phyloP scores from a whole-genome alignment of 2,329 filamentous ascomycete species.

The Scolecobasidium constrictum region DNA sequence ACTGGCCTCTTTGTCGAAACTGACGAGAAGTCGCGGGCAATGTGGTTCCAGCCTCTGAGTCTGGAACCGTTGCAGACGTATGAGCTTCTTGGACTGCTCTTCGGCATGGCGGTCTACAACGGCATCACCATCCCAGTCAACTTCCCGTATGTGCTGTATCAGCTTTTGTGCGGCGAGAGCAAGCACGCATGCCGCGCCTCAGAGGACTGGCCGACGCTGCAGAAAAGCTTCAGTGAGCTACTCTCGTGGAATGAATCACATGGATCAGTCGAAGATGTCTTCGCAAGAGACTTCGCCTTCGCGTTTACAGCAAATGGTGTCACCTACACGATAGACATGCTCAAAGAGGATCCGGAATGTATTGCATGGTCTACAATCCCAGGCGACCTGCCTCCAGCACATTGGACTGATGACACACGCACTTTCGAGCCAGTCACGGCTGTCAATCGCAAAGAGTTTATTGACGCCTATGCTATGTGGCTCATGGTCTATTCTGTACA shows the following conservation, averaged over 20 bases:
- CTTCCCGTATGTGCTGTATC: slow-evolving; percentile 77
- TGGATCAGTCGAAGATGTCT: slow-evolving; percentile 69
- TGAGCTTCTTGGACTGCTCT: slow-evolving; percentile 76
- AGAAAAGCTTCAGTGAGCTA: slow-evolving; percentile 61
- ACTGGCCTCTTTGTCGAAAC: slow-evolving; percentile 62
- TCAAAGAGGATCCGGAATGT: slow-evolving; percentile 12
- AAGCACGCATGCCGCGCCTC: slow-evolving; percentile 53
- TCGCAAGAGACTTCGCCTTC: slow-evolving; percentile 79
- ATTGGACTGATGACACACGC: background rate
- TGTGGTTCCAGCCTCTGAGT: slow-evolving; percentile 79
- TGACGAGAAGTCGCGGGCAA: slow-evolving; percentile 64
- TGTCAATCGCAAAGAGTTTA: slow-evolving; percentile 65
- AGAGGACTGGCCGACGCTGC: slow-evolving; percentile 47
- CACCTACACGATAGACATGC: slow-evolving; percentile 45
- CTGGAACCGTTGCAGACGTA: slow-evolving; percentile 81
- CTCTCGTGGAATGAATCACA: slow-evolving; percentile 59
- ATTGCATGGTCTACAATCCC: background rate
- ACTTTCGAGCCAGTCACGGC: slow-evolving; percentile 65
- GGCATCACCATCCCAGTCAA: slow-evolving; percentile 83
- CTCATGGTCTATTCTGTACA: slow-evolving; percentile 67
- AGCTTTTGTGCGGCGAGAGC: slow-evolving; percentile 59
- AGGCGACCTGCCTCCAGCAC: background rate
- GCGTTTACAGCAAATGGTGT: slow-evolving; percentile 51
- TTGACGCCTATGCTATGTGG: slow-evolving; percentile 76
- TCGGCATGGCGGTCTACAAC: slow-evolving; percentile 87